Conservation (phyloP, 2,329 filamentous ascomycete genomes). For the Alternaria rosae region DNA sequence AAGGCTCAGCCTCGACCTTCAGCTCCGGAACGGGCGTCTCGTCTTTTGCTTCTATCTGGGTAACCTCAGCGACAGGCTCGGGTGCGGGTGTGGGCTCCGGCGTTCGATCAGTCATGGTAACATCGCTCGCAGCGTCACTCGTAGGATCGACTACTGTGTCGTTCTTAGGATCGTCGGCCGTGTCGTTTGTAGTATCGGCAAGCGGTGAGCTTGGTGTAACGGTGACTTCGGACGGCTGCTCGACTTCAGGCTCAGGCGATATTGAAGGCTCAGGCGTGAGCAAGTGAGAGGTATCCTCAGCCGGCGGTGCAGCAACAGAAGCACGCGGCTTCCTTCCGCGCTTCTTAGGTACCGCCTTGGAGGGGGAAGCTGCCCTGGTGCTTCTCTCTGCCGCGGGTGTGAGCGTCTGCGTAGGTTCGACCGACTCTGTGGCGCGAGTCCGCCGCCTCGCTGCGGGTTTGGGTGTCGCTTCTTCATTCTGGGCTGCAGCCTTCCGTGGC, state of each 20-base stretch:
- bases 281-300: slow-evolving; percentile 50
- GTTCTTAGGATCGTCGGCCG: slow-evolving; percentile 26
- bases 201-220: slow-evolving; percentile 62
- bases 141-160: slow-evolving; percentile 65
- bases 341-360: slow-evolving; percentile 62
- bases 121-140: slow-evolving; percentile 70
- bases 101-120: slow-evolving; percentile 67
- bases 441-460: slow-evolving; percentile 55
- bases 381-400: slow-evolving; percentile 63
- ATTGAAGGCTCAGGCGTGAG: slow-evolving; percentile 61
- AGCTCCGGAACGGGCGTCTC: slow-evolving; percentile 33
- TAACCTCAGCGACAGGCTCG: slow-evolving; percentile 70
- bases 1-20: slow-evolving; percentile 37
- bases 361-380: slow-evolving; percentile 42
- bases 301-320: slow-evolving; percentile 50
- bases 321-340: slow-evolving; percentile 57
- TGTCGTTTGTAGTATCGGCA: slow-evolving; percentile 72
- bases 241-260: slow-evolving; percentile 61
- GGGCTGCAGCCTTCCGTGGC: slow-evolving; percentile 52
- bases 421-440: slow-evolving; percentile 54
- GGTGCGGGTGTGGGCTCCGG: slow-evolving; percentile 36
- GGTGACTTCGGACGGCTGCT: slow-evolving; percentile 52
- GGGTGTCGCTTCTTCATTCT: slow-evolving; percentile 54
- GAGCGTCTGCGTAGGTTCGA: slow-evolving; percentile 68
- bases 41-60: slow-evolving; percentile 71